These are phyloP conservation scores for Mycena rebaudengoi DNA, from an alignment of 768 basidiomycete species.

Conservation along the genomic window DNA sequence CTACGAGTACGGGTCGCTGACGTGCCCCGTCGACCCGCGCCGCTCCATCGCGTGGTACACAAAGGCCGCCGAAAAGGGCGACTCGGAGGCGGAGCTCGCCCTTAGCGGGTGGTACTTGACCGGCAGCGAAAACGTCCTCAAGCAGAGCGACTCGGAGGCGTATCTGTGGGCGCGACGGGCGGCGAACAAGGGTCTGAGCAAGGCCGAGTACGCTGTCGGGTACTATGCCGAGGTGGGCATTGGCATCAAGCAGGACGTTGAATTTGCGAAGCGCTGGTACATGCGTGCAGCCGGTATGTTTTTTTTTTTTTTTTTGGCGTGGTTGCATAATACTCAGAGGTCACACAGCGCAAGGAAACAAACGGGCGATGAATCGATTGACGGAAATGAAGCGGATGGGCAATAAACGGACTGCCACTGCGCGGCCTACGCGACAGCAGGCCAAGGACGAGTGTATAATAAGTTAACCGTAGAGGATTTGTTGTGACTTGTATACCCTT, in stretches of 20 bases:
- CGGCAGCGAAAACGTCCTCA: constrained; percentile 92
- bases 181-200: constrained; percentile 95
- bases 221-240: constrained; percentile 99
- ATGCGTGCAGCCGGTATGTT: constrained; percentile 96
- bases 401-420: constrained; percentile 77
- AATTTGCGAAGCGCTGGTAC: constrained; percentile 98
- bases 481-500: background rate
- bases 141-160: constrained; percentile 98
- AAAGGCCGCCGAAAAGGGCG: constrained; percentile 96
- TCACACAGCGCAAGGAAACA: constrained; percentile 98
- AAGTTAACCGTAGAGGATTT: background rate
- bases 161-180: constrained; percentile 97
- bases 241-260: constrained; percentile 94
- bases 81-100: constrained; percentile 93
- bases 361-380: constrained; percentile 93
- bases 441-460: constrained; percentile 95
- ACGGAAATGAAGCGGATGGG: constrained; percentile 95
- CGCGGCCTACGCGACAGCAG: constrained; percentile 91
- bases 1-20: constrained; percentile 90
- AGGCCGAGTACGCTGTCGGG: constrained; percentile 98
- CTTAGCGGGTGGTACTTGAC: constrained; percentile 99
- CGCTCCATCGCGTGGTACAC: constrained; percentile 99
- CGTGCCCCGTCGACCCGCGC: constrained; percentile 92
- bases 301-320: constrained; percentile 3
- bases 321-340: background rate